Conservation (phyloP, 208 protist species). For the Acanthamoeba triangularis region DNA sequence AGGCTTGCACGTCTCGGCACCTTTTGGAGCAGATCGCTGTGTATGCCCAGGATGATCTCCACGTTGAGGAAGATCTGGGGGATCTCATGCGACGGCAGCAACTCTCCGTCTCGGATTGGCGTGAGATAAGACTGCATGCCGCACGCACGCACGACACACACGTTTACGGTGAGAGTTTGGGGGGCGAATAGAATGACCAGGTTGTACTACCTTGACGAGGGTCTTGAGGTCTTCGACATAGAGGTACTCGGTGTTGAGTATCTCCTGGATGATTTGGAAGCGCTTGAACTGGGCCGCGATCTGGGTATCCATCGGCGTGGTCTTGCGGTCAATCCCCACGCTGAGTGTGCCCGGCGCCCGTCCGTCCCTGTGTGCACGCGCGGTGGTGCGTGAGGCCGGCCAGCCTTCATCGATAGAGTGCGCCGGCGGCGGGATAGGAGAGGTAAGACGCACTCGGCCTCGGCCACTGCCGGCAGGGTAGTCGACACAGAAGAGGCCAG, state of each 20-base stretch:
- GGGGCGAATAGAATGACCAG: too few relatives aligned
- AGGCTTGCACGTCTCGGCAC: not conserved
- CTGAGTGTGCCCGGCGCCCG: not conserved
- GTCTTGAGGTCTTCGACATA: conserved; percentile 61
- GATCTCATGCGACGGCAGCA: conserved; percentile 57
- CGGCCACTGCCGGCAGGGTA: not conserved
- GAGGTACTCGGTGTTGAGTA: conserved; percentile 57
- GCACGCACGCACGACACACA: not conserved
- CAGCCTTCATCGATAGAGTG: too few relatives aligned
- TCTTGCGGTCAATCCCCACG: conserved; percentile 49
- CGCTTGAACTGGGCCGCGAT: conserved; percentile 58
- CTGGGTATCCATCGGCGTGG: conserved; percentile 16
- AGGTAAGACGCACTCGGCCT: not conserved
- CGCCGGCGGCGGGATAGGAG: not conserved
- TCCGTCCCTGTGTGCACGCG: not conserved
- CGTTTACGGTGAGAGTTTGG: too few relatives aligned
- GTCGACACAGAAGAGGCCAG: not conserved
- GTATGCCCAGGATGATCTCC: conserved; percentile 41
- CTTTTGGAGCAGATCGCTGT: conserved; percentile 42
- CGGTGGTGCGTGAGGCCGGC: too few relatives aligned
- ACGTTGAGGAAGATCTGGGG: conserved; percentile 57
- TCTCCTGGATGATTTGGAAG: conserved; percentile 61
- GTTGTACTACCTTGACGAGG: conserved; percentile 14
- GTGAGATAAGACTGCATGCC: not conserved
- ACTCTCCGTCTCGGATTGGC: conserved; percentile 38